These are phyloP conservation scores for Fusarium poae DNA, from an alignment of 2,329 filamentous ascomycete genomes.

Conservation along the genomic window DNA sequence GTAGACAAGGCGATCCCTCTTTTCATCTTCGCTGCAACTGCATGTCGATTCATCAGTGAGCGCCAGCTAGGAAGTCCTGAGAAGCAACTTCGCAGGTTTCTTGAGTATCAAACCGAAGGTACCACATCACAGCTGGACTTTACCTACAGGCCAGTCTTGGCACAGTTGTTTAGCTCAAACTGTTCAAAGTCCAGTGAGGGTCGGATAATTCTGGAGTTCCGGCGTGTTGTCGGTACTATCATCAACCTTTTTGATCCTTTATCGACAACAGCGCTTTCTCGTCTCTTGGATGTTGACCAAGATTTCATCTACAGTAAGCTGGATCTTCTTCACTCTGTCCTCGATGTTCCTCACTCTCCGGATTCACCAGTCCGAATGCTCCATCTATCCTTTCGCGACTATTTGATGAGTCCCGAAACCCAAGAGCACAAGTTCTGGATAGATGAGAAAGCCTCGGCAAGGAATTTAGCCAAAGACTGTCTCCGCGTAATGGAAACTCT, in stretches of 20 bases:
- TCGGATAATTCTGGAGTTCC: conserved; percentile 28
- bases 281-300: not conserved
- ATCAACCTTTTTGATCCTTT: conserved; percentile 45
- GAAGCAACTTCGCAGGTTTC: not conserved
- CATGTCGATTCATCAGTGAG: conserved; percentile 44
- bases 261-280: conserved; percentile 27
- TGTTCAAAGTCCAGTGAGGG: not conserved
- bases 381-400: conserved; percentile 55
- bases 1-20: not conserved
- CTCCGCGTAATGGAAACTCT: not conserved
- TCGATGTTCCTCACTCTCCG: not conserved
- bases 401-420: conserved; percentile 51
- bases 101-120: not conserved
- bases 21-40: not conserved
- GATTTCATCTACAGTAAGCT: conserved; percentile 36
- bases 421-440: conserved; percentile 54
- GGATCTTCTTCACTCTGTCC: conserved; percentile 35
- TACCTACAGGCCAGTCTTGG: not conserved
- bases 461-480: not conserved
- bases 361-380: conserved; percentile 14
- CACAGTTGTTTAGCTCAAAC: not conserved
- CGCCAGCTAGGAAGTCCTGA: conserved; percentile 26
- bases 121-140: rapidly evolving
- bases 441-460: conserved; percentile 46
- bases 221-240: conserved; percentile 44